phyloP scores from a whole-genome alignment of 257 asterid genomes.

The Nicotiana noctiflora region DNA sequence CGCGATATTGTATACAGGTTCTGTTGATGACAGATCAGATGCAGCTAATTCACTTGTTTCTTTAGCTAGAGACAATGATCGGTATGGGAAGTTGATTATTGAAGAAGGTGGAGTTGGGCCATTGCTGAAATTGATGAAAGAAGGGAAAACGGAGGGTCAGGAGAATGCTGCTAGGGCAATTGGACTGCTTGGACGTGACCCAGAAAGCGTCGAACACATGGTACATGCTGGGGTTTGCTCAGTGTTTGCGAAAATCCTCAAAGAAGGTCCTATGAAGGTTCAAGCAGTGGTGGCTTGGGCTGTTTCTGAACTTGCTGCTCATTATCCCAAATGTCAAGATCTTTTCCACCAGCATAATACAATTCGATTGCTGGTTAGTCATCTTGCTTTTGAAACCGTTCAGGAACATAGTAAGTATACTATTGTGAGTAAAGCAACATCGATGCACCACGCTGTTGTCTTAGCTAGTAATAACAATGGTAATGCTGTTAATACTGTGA shows the following conservation, averaged over 20 bases:
- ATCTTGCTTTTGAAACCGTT: constrained; percentile 59
- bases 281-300: constrained; percentile 74
- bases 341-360: constrained; percentile 53
- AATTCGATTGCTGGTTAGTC: constrained; percentile 51
- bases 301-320: constrained; percentile 46
- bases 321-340: constrained; percentile 56
- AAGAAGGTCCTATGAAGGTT: constrained; percentile 61
- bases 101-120: constrained; percentile 81
- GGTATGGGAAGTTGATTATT: constrained; percentile 61
- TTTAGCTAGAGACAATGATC: constrained; percentile 50
- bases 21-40: constrained; percentile 46
- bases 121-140: constrained; percentile 45
- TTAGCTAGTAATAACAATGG: constrained; percentile 32
- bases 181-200: constrained; percentile 56
- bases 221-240: constrained; percentile 53
- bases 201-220: constrained; percentile 61
- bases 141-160: constrained; percentile 63
- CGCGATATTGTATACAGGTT: constrained; percentile 52
- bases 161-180: constrained; percentile 58
- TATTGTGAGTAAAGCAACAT: constrained; percentile 53
- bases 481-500: background rate
- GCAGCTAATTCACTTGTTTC: constrained; percentile 69
- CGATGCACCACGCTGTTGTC: constrained; percentile 55
- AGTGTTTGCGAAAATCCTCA: constrained; percentile 52
- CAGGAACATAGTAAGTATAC: constrained; percentile 64